These are phyloP conservation scores for Ustilago tritici DNA, from an alignment of 1,284 basidiomycete species.

Conservation along the genomic window DNA sequence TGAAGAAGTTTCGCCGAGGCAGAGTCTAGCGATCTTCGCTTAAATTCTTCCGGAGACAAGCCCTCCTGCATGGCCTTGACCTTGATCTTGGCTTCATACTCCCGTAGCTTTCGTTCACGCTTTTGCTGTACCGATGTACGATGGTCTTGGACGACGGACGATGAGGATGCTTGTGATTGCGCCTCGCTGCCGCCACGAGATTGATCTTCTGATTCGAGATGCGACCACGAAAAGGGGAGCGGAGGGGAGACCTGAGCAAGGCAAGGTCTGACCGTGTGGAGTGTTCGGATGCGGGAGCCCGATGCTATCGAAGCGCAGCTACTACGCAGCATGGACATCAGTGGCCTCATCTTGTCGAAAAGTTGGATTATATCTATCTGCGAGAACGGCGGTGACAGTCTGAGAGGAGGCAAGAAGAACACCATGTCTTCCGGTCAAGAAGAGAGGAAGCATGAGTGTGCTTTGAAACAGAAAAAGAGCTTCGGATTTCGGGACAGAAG, in stretches of 20 bases:
- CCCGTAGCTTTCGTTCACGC: slow-evolving; percentile 54
- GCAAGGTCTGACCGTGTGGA: slow-evolving; percentile 21
- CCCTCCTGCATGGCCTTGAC: slow-evolving; percentile 62
- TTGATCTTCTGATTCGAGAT: slow-evolving; percentile 31
- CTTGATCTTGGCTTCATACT: slow-evolving; percentile 62
- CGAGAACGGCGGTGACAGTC: no score
- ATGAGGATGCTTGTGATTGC: neutral
- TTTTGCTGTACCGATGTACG: slow-evolving; percentile 39
- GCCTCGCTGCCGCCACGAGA: slow-evolving; percentile 7
- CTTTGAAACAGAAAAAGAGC: no score
- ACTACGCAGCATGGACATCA: slow-evolving; percentile 8
- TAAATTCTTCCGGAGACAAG: slow-evolving; percentile 52
- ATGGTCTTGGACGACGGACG: slow-evolving; percentile 17
- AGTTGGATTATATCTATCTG: no score
- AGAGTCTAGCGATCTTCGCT: slow-evolving; percentile 26
- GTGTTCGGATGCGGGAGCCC: slow-evolving; percentile 14
- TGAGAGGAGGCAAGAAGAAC: no score
- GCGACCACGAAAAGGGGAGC: slow-evolving; percentile 42
- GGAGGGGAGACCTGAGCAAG: slow-evolving; percentile 38
- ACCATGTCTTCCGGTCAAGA: no score
- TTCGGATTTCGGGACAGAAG: no score
- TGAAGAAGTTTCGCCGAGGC: slow-evolving; percentile 18
- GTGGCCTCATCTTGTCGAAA: slow-evolving; percentile 15
- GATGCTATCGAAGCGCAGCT: slow-evolving; percentile 12
- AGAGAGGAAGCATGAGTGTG: no score